Conservation (phyloP, 164 flowering plant genomes). For the Vitis rotundifolia region DNA sequence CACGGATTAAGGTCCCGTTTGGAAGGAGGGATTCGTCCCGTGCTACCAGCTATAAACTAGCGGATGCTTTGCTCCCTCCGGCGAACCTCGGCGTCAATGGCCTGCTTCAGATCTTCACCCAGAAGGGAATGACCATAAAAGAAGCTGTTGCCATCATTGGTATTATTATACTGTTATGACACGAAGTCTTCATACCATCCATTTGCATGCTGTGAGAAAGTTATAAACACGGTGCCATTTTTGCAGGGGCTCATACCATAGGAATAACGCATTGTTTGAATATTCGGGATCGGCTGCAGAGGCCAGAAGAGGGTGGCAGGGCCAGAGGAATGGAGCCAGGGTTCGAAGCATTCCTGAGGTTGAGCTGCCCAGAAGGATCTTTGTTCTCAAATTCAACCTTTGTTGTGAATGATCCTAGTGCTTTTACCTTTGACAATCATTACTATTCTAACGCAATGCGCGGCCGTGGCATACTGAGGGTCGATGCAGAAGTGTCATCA, state of each 20-base stretch:
- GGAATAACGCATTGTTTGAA: conserved; percentile 53
- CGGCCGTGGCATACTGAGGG: conserved; percentile 41
- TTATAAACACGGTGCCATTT: not conserved
- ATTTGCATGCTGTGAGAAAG: no score
- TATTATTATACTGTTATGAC: not conserved
- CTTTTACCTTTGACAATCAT: conserved; percentile 39
- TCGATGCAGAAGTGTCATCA: conserved; percentile 41
- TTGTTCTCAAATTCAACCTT: conserved; percentile 25
- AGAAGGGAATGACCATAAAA: conserved; percentile 45
- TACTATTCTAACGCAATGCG: conserved; percentile 34
- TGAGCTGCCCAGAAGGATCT: conserved; percentile 28
- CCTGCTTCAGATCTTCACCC: conserved; percentile 33
- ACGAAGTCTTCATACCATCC: no score
- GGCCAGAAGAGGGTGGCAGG: not conserved
- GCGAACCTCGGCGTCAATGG: conserved; percentile 31
- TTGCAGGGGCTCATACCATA: conserved; percentile 56
- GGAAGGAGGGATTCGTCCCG: conserved; percentile 45
- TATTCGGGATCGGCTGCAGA: conserved; percentile 29
- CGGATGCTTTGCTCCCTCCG: conserved; percentile 49
- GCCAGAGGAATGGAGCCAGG: conserved; percentile 8
- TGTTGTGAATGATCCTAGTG: conserved; percentile 45
- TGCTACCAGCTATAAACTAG: conserved; percentile 28
- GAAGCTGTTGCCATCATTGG: conserved; percentile 69
- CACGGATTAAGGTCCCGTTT: conserved; percentile 44
- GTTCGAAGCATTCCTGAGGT: conserved; percentile 21